These are phyloP conservation scores for Paracorniculantispora psalliotae DNA, from an alignment of 2,329 filamentous ascomycete species.

Conservation along the genomic window DNA sequence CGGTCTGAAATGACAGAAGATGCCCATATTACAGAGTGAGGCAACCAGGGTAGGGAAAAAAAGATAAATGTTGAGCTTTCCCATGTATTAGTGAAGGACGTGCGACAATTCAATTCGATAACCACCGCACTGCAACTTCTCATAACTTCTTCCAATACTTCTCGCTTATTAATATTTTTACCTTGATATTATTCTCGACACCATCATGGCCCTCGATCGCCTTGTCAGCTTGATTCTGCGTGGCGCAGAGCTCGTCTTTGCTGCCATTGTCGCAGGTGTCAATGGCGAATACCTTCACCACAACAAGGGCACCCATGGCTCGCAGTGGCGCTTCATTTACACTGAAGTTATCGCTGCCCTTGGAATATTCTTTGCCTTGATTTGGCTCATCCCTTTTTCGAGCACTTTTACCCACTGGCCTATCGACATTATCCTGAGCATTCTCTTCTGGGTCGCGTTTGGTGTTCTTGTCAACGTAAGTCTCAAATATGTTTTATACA, in stretches of 20 bases:
- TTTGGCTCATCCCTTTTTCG: conserved; percentile 70
- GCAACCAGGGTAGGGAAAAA: not conserved
- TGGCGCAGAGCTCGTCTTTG: conserved; percentile 57
- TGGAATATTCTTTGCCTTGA: conserved; percentile 61
- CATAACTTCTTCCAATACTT: not conserved
- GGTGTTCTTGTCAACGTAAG: conserved; percentile 59
- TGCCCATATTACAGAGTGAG: not conserved
- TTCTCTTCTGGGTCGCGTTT: conserved; percentile 66
- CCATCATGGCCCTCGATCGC: conserved; percentile 35
- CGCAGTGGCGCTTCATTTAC: conserved; percentile 64
- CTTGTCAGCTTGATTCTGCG: conserved; percentile 36
- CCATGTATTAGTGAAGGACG: too few species aligned
- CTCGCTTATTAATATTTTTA: not conserved
- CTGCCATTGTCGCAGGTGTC: conserved; percentile 66
- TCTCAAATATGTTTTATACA: conserved; percentile 15
- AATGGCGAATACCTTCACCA: conserved; percentile 61
- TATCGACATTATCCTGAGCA: conserved; percentile 62
- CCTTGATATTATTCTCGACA: not conserved
- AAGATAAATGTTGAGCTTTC: not conserved
- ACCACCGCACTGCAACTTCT: not conserved
- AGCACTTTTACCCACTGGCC: conserved; percentile 65
- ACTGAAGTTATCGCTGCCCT: conserved; percentile 65
- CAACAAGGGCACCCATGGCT: conserved; percentile 46
- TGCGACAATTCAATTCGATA: too few species aligned
- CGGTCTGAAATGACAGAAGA: not conserved